Evolutionary conservation across 2,329 filamentous ascomycete genomes (phyloP).

Genomic region (Ophiocordyceps polyrhachis-furcata): DNA sequence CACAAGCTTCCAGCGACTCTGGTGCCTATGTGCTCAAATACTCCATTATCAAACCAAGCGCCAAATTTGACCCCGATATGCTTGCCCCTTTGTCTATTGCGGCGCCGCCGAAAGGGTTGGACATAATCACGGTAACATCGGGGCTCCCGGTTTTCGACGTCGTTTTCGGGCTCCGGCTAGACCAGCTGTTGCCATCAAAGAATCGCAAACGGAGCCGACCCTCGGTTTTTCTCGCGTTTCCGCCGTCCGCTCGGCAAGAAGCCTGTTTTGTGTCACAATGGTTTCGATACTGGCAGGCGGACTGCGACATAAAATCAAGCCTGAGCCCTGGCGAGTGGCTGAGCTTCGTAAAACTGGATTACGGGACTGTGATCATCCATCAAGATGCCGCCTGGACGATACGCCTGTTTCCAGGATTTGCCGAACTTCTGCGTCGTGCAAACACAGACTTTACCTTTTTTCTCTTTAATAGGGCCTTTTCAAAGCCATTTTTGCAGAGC

Average conservation of each 20-base stretch:
- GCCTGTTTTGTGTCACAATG: slow-evolving; percentile 23
- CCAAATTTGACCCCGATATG: slow-evolving; percentile 5
- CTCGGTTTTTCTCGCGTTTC: slow-evolving; percentile 31
- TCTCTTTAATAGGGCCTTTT: slow-evolving; percentile 17
- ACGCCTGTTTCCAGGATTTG: slow-evolving; percentile 20
- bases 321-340: slow-evolving; percentile 26
- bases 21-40: slow-evolving; percentile 14
- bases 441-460: slow-evolving; percentile 17
- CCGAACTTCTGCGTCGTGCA: slow-evolving; percentile 12
- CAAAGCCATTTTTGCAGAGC: slow-evolving; percentile 1
- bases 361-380: slow-evolving; percentile 24
- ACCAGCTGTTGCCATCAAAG: slow-evolving; percentile 9
- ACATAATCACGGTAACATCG: slow-evolving; percentile 1
- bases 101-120: background rate
- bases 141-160: slow-evolving; percentile 8
- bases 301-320: slow-evolving; percentile 23
- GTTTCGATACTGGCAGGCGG: slow-evolving; percentile 20
- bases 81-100: slow-evolving; percentile 8
- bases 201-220: slow-evolving; percentile 5
- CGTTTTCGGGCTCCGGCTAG: slow-evolving; percentile 14
- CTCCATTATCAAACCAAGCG: slow-evolving; percentile 16
- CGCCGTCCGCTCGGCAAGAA: slow-evolving; percentile 15
- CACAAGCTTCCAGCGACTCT: slow-evolving; percentile 1
- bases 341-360: slow-evolving; percentile 16
- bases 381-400: slow-evolving; percentile 20